Base-by-base conservation (phyloP, 164 flowering plant genomes). In the Tetrastigma voinierianum region DNA sequence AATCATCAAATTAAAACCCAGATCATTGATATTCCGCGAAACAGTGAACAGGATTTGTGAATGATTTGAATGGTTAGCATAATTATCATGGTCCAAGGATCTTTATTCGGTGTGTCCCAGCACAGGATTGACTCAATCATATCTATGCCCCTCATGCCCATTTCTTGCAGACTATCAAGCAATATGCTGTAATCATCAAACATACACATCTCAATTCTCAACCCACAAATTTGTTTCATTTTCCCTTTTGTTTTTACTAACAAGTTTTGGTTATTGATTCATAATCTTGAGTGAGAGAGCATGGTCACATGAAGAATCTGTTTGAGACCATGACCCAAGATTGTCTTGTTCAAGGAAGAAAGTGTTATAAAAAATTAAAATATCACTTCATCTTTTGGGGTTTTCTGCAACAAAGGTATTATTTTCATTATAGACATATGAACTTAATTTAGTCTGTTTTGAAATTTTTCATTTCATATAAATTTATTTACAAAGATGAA, bases 301-400 rank as follows among this genome's bases (percentile, higher is more conserved):
- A 56, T 19, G 64, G 51, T 78, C 81, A 74, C 77, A 74, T 61
- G 81, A 48, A 62, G 74, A 70, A 77, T 77, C 80, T 57, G 52
- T 32, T 44, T n/a, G 19, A 45, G 72, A 77, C 56, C 51, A 70
- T 18, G 75, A 74, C 71, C 59, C 65, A 61, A 65, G 77, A 71
- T 74, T 59, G 72, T 74, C 48, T 55, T 59, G 46, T 32, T 32
- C 40, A 53, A 32, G 54, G 61, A 59, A 67, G 40, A 51, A 45
- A 47, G 25, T 17, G 4, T 12, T 10, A n/a, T 15, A 32, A 72
- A 72, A n/a, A n/a, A n/a, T n/a, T n/a, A n/a, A n/a, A n/a, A n/a
- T 32, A 61, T 53, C 52, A 45, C n/a, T 20, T 25, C 21, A 1
- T 51, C n/a, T 15, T 0, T 43, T 51, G 57, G 32, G 18, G 32